Conservation (phyloP, 257 asterid species). For the Cordia subcordata region DNA sequence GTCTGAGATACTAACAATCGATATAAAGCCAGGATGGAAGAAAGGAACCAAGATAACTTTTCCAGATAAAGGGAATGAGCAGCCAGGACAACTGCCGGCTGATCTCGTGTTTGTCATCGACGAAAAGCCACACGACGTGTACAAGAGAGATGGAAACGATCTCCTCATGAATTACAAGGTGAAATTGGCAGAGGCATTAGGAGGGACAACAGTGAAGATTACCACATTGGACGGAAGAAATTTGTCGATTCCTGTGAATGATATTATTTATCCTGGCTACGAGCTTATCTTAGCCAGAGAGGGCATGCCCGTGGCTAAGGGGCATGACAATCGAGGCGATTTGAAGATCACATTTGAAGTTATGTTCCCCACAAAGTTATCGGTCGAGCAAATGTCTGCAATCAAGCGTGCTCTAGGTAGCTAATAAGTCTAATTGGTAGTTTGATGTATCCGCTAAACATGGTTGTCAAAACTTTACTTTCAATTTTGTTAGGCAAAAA, state of each 20-base stretch:
- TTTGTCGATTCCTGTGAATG: slow-evolving; percentile 44
- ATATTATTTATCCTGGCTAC: slow-evolving; percentile 39
- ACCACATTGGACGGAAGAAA: slow-evolving; percentile 50
- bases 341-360: slow-evolving; percentile 61
- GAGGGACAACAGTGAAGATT: slow-evolving; percentile 45
- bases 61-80: slow-evolving; percentile 87
- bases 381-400: slow-evolving; percentile 54
- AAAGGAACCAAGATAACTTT: slow-evolving; percentile 86
- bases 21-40: slow-evolving; percentile 88
- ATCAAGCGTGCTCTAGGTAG: slow-evolving; percentile 52
- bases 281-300: slow-evolving; percentile 56
- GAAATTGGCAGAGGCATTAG: slow-evolving; percentile 64
- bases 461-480: too few relatives aligned
- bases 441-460: too few relatives aligned
- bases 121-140: slow-evolving; percentile 68
- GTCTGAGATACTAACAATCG: not conserved
- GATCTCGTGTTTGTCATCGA: slow-evolving; percentile 82
- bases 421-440: slow-evolving; percentile 4
- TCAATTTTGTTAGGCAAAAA: too few relatives aligned
- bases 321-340: slow-evolving; percentile 53
- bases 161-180: slow-evolving; percentile 36
- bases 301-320: slow-evolving; percentile 83
- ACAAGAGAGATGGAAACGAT: slow-evolving; percentile 75
- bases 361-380: slow-evolving; percentile 55
- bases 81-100: slow-evolving; percentile 68